Base-by-base conservation (phyloP, 345 rosid species). In the Rhodamnia rubescens region DNA sequence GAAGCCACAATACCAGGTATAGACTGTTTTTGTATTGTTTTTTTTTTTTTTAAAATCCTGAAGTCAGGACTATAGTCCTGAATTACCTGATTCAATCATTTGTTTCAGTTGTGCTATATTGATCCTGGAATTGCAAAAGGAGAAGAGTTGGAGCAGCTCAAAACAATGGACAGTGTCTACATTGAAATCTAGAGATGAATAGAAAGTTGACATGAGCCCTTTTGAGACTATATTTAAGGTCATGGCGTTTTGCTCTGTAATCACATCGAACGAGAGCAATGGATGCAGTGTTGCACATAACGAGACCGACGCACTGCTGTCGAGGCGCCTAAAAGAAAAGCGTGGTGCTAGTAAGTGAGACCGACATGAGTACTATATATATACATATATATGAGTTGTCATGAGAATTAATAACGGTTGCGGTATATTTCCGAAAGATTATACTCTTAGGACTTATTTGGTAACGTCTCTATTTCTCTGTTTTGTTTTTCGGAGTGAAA, bases 81-180 rank as follows among this genome's bases (percentile, higher is more conserved):
- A 32, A 32, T 69, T 36, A 26, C 47, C 80, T 69, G 80, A 69
- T 32, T 36, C 47, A 69, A 36, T 36, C 80, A 36, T 54, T 55
- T 83, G 6, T 84, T 88, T 59, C 95, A 94, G 96, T 86, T 92
- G 58, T 94, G 94, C 86, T 94, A 92, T 85, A 92, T 96, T 80
- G 98, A 96, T 86, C 87, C 89, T 78, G 98, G 96, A 87, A 90
- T 94, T 83, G 94, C 94, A 44, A 87, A 81, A 74, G 90, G 89
- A 83, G 95, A 90, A 85, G 98, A 96, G 92, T 86, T 93, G 91
- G 93, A 93, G 89, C 92, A 92, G 91, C 96, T 96, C 81, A 94
- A 92, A 91, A 92, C 90, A 84, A 88, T 96, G 82, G 91, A 93
- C 90, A 91, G 94, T 84, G 81, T 54, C 83, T 92, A 91, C 86